Evolutionary conservation across 2,329 filamentous ascomycete genomes (phyloP).

Genomic region (Colletotrichum siamense): DNA sequence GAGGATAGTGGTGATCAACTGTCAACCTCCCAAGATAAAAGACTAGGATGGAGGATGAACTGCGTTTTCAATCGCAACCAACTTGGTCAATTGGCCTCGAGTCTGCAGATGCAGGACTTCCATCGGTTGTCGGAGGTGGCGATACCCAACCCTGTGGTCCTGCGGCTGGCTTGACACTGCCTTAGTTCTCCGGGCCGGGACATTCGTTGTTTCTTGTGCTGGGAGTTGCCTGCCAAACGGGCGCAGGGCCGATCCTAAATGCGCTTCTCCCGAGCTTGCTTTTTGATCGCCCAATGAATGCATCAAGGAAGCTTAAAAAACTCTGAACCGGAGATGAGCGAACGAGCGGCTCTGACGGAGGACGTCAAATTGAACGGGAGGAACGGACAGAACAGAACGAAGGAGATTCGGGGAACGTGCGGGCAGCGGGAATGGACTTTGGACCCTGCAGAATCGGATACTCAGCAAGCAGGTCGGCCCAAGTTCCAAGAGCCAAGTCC

Average conservation of each 20-base stretch:
- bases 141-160: slow-evolving; percentile 7
- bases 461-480: slow-evolving; percentile 10
- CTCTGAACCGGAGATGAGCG: background rate
- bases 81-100: background rate
- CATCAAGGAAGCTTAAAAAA: background rate
- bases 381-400: background rate
- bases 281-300: background rate
- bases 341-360: background rate
- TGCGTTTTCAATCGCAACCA: background rate
- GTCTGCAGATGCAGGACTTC: background rate
- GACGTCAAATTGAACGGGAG: background rate
- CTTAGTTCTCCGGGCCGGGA: background rate
- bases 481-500: background rate
- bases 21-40: background rate
- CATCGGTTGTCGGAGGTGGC: background rate
- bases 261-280: background rate
- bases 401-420: background rate
- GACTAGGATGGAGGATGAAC: background rate
- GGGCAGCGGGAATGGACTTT: slow-evolving; percentile 3
- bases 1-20: background rate
- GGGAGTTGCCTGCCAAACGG: background rate
- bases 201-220: background rate
- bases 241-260: background rate
- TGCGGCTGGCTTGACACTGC: slow-evolving; percentile 2
- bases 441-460: slow-evolving; percentile 23